Evolutionary conservation across 164 flowering plant species (phyloP), one percentile per base, ranked within the genome.

Genomic region (Hamamelis virginiana): DNA sequence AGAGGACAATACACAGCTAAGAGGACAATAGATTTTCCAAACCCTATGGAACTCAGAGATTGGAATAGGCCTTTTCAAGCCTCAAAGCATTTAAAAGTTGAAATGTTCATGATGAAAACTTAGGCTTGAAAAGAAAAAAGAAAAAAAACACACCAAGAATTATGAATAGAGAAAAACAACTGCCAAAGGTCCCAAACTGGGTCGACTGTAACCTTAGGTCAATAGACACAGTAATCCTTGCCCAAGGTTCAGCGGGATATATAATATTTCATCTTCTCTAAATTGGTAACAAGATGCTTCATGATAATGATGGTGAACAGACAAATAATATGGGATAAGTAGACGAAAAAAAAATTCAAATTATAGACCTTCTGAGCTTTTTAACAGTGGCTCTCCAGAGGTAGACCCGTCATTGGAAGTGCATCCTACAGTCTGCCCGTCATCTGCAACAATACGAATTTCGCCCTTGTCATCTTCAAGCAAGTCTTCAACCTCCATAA

Each of bases 401-500:
- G 77, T 68, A 43, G 73, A 41, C 43, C 50, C 79, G 27, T 74
- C 80, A 66, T 43, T 74, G 13, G 70, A 62, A 27, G 50, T 72
- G 69, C 72, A 41, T 55, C 65, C 83, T 59, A 68, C 65, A 48
- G 62, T 67, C 73, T 76, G 77, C 45, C 66, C 76, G 19, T 70
- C 55, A 26, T 84, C 85, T 11, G 72, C 58, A 75, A 78, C 72
- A 58, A 67, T 67, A 74, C 56, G 73, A 48, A 69, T 68, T 69
- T 81, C 83, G 45, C 26, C 65, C 64, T 80, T 88, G 12, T 80
- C 88, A 67, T 80, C 83, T 65, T 78, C 87, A 71, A 91, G 86
- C 71, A 91, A 75, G 62, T 86, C 88, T 66, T 87, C 90, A 71
- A 90, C 92, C 80, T 82, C 90, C 88, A 88, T 83, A 70, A 94